Conservation (phyloP, 2,329 filamentous ascomycete species). For the Rhexocercosporidium sp. region DNA sequence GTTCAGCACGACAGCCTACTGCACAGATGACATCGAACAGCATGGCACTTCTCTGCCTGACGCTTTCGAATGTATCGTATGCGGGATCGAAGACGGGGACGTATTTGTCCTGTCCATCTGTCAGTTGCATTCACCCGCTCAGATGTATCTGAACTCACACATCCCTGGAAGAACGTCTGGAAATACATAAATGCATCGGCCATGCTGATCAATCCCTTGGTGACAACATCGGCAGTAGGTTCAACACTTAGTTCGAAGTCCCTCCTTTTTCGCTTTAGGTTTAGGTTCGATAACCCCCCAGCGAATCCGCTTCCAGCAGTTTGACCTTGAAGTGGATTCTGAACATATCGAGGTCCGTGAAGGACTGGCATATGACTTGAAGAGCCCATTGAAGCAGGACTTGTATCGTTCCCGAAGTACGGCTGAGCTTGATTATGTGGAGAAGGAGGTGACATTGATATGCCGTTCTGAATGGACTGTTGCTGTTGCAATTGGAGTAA, state of each 20-base stretch:
- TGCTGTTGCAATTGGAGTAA: conserved; percentile 6
- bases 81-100: conserved; percentile 53
- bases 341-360: background rate
- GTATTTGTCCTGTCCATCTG: conserved; percentile 45
- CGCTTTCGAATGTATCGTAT: conserved; percentile 51
- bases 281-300: background rate
- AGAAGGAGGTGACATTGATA: background rate
- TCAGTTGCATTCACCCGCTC: background rate
- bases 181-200: conserved; percentile 30
- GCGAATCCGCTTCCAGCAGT: background rate
- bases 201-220: conserved; percentile 26
- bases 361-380: background rate
- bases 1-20: conserved; percentile 52
- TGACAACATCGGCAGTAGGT: conserved; percentile 19
- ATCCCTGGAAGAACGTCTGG: conserved; percentile 30
- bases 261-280: conserved; percentile 20
- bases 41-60: conserved; percentile 53
- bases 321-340: background rate
- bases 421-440: background rate
- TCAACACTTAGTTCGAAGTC: conserved; percentile 27
- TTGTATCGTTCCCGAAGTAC: background rate
- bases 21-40: conserved; percentile 58
- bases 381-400: background rate
- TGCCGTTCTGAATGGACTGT: background rate
- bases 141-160: conserved; percentile 19